These are phyloP conservation scores for Thermomucor indicae-seudaticae DNA, from an alignment of 371 early-diverging fungal genomes.

Conservation along the genomic window DNA sequence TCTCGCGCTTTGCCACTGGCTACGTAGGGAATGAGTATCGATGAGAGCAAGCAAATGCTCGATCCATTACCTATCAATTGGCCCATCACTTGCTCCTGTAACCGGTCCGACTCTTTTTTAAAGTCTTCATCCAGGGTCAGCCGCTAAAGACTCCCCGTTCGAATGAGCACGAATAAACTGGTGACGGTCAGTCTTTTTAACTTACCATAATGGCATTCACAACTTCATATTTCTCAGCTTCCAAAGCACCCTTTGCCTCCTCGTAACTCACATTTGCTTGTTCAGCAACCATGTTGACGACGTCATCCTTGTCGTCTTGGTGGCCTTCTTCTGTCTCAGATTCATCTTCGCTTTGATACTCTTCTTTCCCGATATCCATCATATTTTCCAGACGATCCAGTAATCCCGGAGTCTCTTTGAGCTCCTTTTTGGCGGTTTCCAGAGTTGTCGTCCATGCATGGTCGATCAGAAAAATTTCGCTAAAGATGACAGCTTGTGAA, in stretches of 20 bases:
- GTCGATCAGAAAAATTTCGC: slow-evolving; percentile 65
- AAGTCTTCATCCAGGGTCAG: slow-evolving; percentile 37
- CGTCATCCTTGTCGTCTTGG: slow-evolving; percentile 32
- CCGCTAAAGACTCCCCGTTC: slow-evolving; percentile 13
- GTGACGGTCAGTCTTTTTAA: not conserved
- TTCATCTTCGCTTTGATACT: slow-evolving; percentile 25
- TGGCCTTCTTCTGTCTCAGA: slow-evolving; percentile 32
- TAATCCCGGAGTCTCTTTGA: slow-evolving; percentile 45
- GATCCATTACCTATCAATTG: slow-evolving; percentile 33
- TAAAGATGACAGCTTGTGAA: too few species aligned
- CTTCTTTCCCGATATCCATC: slow-evolving; percentile 55
- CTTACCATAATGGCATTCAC: slow-evolving; percentile 65
- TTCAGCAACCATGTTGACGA: slow-evolving; percentile 52
- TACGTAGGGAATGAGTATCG: not conserved
- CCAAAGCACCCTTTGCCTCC: slow-evolving; percentile 54
- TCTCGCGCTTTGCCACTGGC: slow-evolving; percentile 44
- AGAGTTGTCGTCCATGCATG: slow-evolving; percentile 74
- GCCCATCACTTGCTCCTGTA: slow-evolving; percentile 40
- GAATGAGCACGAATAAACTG: not conserved
- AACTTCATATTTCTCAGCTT: slow-evolving; percentile 55
- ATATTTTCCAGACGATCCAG: slow-evolving; percentile 61
- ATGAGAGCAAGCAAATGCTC: slow-evolving; percentile 2
- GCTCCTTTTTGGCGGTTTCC: slow-evolving; percentile 51
- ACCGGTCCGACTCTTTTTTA: slow-evolving; percentile 32
- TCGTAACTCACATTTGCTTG: slow-evolving; percentile 57